A percentile compares a stretch with the other conserved stretches of the same genome.
phyloP scores from a whole-genome alignment of 805 yeast species.

The Kodamaea fukazawae region DNA sequence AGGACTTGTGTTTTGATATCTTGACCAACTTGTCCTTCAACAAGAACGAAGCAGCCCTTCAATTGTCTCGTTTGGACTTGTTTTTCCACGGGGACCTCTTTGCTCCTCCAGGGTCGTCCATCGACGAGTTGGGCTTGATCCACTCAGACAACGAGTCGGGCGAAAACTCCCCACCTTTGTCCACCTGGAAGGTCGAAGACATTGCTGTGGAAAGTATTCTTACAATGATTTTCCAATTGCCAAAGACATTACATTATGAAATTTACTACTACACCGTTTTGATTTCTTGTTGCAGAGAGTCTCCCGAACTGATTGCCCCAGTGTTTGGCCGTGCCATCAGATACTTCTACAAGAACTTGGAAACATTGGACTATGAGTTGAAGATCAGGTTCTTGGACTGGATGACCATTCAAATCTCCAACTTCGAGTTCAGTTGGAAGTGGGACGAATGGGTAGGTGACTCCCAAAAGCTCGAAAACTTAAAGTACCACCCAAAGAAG shows the following conservation, averaged over 20 bases:
- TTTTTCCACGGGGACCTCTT: conserved; percentile 61
- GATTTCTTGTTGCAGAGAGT: conserved; percentile 84
- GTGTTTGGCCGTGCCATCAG: conserved; percentile 91
- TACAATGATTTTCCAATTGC: conserved; percentile 73
- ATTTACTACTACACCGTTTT: conserved; percentile 83
- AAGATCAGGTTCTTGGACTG: conserved; percentile 75
- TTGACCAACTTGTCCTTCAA: conserved; percentile 83
- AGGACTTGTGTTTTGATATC: conserved; percentile 73
- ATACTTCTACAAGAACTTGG: conserved; percentile 68
- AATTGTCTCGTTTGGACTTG: conserved; percentile 67
- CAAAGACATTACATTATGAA: conserved; percentile 59
- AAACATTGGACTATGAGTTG: conserved; percentile 71
- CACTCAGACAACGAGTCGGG: conserved; percentile 40
- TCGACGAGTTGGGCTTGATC: conserved; percentile 58
- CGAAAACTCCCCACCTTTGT: conserved; percentile 41
- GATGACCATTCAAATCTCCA: conserved; percentile 90
- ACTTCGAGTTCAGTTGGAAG: conserved; percentile 94
- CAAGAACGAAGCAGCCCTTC: conserved; percentile 81
- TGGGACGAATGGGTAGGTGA: conserved; percentile 92
- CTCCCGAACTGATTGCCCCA: conserved; percentile 74
- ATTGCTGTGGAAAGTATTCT: conserved; percentile 80
- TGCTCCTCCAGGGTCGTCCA: conserved; percentile 64
- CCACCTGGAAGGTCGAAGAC: conserved; percentile 92
- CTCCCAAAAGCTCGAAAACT: conserved; percentile 42
- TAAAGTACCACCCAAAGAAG: conserved; percentile 66